Percentiles rank a stretch among this genome's conserved stretches.
Conservation (phyloP, 108 stramenopile species). For the Schizochytrium sp. region DNA sequence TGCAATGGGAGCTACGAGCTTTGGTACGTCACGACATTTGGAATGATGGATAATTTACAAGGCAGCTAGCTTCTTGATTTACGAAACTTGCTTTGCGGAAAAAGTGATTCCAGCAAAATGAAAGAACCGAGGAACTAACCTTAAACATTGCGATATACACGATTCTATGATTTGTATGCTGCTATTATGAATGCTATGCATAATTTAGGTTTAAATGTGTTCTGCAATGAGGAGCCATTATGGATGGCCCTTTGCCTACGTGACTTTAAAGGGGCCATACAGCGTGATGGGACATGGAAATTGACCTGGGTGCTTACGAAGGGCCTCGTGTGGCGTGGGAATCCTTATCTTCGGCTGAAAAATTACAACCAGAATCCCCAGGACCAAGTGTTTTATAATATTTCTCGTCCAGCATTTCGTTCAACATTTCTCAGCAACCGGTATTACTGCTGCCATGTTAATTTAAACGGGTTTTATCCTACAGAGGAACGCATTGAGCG, state of each 20-base stretch:
- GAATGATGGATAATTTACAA: no score
- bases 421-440: neutral
- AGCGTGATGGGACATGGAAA: neutral
- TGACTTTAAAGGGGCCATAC: neutral
- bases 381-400: no score
- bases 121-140: no score
- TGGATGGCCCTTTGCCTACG: slow-evolving; percentile 31
- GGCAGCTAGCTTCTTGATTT: no score
- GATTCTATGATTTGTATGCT: no score
- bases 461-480: neutral
- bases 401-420: neutral
- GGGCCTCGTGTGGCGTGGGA: neutral
- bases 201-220: neutral
- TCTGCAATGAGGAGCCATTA: neutral
- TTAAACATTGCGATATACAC: no score
- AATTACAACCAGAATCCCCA: no score
- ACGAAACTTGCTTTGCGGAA: no score
- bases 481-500: neutral
- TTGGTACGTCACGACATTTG: neutral
- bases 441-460: neutral
- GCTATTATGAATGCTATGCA: no score
- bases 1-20: neutral
- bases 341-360: no score
- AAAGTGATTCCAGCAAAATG: no score
- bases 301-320: neutral